Evolutionary conservation across 441 rosid species (phyloP), one percentile per base, ranked within the genome.

Genomic region (Pelargonium citronellum): DNA sequence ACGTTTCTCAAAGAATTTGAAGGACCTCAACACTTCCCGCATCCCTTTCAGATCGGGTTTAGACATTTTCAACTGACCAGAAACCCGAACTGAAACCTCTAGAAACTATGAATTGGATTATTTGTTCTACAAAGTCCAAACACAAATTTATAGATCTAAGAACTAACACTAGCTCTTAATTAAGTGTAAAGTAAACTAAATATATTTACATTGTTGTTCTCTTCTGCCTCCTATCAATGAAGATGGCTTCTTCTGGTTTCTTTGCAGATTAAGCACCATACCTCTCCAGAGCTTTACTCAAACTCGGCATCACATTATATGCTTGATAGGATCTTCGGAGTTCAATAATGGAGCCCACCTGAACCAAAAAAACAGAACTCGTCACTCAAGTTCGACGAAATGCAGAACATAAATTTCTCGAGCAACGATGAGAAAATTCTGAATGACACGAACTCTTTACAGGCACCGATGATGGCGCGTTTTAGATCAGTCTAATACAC

Each of bases 331-430:
- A 94, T 83, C 97, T 85, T 85, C 98, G 84, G 53, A 94, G 88
- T 77, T 94, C 98, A 68, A 94, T 91, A 66, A 93, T 91, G 30
- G 98, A 93, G 64, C 98, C 98, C 81, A 91, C 98, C 96, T 93
- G 81, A 44, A 66, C 24, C 63, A 68, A 60, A 15, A 46, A 67
- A 67, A 34, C 37, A 30, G 37, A 30, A 30, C 37, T 30, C 37
- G 27, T 61, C 39, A 10, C 60, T 44, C 15, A 6, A 62, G 27
- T 66, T 20, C 34, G 69, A 72, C 11, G 20, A 20, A 24, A 44
- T 34, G 15, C 16, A 70, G 22, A 70, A 10, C 2, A 9, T n/a
- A 44, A 27, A 67, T 0, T 13, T 49, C 13, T 11, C 3, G 16
- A 49, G 15, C 16, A 15, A 12, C n/a, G 6, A 30, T 30, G 37